Conservation (phyloP, 768 basidiomycete species). For the Leccinellum albellum region DNA sequence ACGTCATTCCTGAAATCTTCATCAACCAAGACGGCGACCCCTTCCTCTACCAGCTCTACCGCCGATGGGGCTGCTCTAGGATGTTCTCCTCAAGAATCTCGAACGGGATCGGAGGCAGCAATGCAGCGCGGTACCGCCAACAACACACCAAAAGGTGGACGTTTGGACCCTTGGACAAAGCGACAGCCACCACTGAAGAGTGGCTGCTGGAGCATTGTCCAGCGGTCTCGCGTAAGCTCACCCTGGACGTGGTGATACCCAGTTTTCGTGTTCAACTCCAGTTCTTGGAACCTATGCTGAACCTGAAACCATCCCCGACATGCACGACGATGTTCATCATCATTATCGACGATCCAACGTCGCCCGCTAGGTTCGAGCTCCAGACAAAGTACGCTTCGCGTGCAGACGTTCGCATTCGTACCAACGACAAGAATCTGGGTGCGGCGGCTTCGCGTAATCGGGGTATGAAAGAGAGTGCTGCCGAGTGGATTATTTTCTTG, state of each 20-base stretch:
- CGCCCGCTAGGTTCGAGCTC: constrained; percentile 38
- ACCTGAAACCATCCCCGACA: constrained; percentile 38
- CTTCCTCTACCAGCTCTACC: constrained; percentile 57
- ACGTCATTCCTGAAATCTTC: constrained; percentile 48
- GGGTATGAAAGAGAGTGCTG: constrained; percentile 51
- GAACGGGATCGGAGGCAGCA: constrained; percentile 46
- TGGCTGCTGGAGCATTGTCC: constrained; percentile 34
- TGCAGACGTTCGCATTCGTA: constrained; percentile 51
- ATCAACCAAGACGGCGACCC: constrained; percentile 60
- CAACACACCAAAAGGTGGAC: constrained; percentile 46
- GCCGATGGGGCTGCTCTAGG: constrained; percentile 47
- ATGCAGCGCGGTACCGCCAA: constrained; percentile 46
- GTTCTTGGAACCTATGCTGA: constrained; percentile 43
- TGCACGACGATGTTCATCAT: constrained; percentile 54
- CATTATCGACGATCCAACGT: constrained; percentile 53
- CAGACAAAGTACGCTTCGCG: constrained; percentile 38
- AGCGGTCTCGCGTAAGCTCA: constrained; percentile 35
- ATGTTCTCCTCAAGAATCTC: constrained; percentile 43
- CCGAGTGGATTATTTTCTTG: constrained; percentile 58
- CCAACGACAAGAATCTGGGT: constrained; percentile 45
- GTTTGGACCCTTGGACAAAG: constrained; percentile 42
- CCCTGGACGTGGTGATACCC: constrained; percentile 54
- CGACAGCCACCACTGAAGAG: constrained; percentile 31
- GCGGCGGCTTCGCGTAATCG: constrained; percentile 55
- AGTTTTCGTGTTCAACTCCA: constrained; percentile 49